Evolutionary conservation across 176 grass and related monocot genomes (phyloP), one percentile per base, ranked within the genome.

Genomic region (Dendrocalamus sinicus): DNA sequence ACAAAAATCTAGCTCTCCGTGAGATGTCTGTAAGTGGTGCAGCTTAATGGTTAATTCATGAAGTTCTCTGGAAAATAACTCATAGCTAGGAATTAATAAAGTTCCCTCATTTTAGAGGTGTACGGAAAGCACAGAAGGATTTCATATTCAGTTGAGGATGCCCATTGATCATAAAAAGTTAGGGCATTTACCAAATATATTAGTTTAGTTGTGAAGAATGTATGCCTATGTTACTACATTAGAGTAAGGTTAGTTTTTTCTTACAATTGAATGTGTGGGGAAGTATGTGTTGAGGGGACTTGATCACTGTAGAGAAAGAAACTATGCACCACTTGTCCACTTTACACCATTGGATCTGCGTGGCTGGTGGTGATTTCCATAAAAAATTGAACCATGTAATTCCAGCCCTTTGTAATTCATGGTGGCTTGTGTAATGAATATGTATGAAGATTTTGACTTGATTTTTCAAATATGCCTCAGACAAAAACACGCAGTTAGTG

Each of bases 371-470:
- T 2, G 35, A 73, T 52, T 68, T 69, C 54, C 28, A 73, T 59
- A 0, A 64, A 43, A 68, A 71, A 20, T 7, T 17, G n/a, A 53
- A 73, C 28, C 22, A 55, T 73, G 57, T 43, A 73, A 40, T 72
- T 17, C 14, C 22, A 73, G 59, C 39, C 6, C 68, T 43, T 80
- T 16, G 6, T 73, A 48, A 23, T 51, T 46, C 47, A 74, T 74
- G 15, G 41, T 46, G 15, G 59, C 41, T 30, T 48, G 23, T 47
- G 57, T 79, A 64, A 63, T 79, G 39, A 26, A 48, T 48, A 47
- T 48, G 9, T 48, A 44, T 66, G 43, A 65, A 79, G 14, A 48
- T 79, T 82, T 77, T 81, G 9, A 52, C 53, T 73, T 83, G 72
- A 70, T n/a, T 71, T 83, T 43, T 14, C 39, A 43, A 62, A 62